These are phyloP conservation scores for Paramecium tetraurelia DNA, from an alignment of 73 alveolate species.

Conservation along the genomic window DNA sequence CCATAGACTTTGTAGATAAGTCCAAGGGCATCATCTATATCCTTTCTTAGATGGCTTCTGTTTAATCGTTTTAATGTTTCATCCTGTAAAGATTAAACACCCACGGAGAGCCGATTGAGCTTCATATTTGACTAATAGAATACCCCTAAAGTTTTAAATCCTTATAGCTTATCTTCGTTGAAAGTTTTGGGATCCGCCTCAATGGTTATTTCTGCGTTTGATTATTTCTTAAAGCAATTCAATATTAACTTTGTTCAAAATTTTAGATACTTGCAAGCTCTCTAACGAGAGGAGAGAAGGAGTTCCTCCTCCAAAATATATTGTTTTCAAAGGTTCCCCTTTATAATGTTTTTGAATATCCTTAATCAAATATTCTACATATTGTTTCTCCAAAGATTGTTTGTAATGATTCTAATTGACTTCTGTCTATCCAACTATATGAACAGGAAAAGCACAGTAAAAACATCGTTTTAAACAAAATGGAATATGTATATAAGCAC, in stretches of 20 bases:
- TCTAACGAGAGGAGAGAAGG: constrained; percentile 61
- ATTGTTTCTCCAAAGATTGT: constrained; percentile 33
- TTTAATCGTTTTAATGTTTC: constrained; percentile 49
- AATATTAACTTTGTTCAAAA: background rate
- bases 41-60: constrained; percentile 56
- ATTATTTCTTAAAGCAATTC: background rate
- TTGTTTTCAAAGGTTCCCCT: constrained; percentile 19
- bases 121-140: background rate
- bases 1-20: background rate
- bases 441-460: constrained; percentile 74
- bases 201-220: constrained; percentile 65
- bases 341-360: constrained; percentile 50
- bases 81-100: constrained; percentile 63
- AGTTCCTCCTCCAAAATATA: constrained; percentile 78
- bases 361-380: constrained; percentile 12
- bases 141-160: background rate
- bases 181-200: constrained; percentile 76
- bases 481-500: constrained; percentile 71
- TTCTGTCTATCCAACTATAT: constrained; percentile 57
- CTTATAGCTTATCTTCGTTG: background rate
- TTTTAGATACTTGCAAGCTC: constrained; percentile 27
- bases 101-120: constrained; percentile 66
- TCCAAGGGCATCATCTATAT: constrained; percentile 43
- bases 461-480: constrained; percentile 69
- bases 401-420: background rate